Evolutionary conservation across 192 early-diverging fungal genomes (phyloP).

Genomic region (Mortierella antarctica): DNA sequence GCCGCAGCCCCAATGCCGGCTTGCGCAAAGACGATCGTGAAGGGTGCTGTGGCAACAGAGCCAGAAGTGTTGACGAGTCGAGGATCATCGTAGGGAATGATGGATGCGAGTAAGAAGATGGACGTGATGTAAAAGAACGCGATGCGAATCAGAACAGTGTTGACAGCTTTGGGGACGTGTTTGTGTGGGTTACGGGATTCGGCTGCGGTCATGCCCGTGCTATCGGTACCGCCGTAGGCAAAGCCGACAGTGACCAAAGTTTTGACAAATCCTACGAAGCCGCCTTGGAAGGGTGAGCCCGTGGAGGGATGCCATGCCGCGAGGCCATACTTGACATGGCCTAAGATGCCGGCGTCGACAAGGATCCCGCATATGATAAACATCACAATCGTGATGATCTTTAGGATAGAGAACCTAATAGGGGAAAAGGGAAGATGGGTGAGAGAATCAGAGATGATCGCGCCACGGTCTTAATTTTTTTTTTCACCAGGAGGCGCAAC

Average conservation of each 20-base stretch:
- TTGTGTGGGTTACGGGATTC: conserved; percentile 82
- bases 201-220: conserved; percentile 86
- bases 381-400: conserved; percentile 80
- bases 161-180: conserved; percentile 74
- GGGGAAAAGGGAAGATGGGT: conserved; percentile 32
- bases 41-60: conserved; percentile 64
- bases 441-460: too few species aligned
- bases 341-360: conserved; percentile 69
- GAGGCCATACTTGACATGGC: conserved; percentile 66
- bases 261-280: conserved; percentile 68
- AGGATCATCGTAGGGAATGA: conserved; percentile 67
- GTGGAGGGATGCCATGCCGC: conserved; percentile 63
- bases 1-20: conserved; percentile 61
- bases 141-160: conserved; percentile 78
- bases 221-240: conserved; percentile 86
- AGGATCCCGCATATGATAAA: conserved; percentile 84
- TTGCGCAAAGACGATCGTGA: conserved; percentile 65
- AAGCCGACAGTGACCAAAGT: conserved; percentile 79
- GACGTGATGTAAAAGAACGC: conserved; percentile 71
- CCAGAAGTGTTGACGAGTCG: conserved; percentile 57
- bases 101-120: conserved; percentile 73
- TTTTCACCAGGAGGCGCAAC: too few species aligned
- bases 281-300: conserved; percentile 70
- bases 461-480: too few species aligned
- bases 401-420: conserved; percentile 77